Base-by-base conservation (phyloP, 768 basidiomycete genomes). In the Scleroderma bovista region DNA sequence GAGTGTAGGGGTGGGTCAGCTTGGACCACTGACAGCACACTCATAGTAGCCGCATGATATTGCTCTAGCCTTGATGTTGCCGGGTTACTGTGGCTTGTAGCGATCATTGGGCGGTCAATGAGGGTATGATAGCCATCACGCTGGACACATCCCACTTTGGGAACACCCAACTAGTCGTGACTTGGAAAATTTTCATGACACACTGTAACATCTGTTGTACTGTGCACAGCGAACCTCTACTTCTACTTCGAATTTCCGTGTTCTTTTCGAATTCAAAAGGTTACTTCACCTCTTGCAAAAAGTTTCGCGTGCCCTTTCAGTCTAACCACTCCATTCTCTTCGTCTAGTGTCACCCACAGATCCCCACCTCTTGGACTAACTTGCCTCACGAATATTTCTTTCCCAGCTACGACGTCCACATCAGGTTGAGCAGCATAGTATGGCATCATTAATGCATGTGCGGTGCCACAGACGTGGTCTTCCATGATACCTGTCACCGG, bases 381-480 rank as follows among this genome's bases (percentile, higher is more conserved):
- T 56, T 79, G 75, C 50, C 61, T 75, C 5, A 76, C 75, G n/a
- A 56, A 55, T 29, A 76, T 66, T 47, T 70, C 65, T 29, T 66
- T 68, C 6, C 62, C 54, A 5, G 55, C 39, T 36, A 12, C 12
- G 6, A 13, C n/a, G 34, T 36, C 34, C 4, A 36, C 34, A 29
- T 36, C n/a, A n/a, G 34, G 34, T 15, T 26, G 46, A 40, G 22
- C 51, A 23, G 64, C 64, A 75, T 78, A 81, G 51, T 80, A 79
- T 5, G 78, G 78, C 2, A 55, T 66, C 20, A 76, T 47, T 34
- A 80, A 42, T 42, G 72, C 71, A 55, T 80, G 79, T 1, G 78
- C 76, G 33, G 75, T 74, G 10, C 78, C 79, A 51, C 76, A 80
- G 6, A 79, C 78, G 22, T 64, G 69, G 51, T 80, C 78, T 61